Conservation (phyloP, 768 basidiomycete genomes). For the Rhodocollybia butyracea region DNA sequence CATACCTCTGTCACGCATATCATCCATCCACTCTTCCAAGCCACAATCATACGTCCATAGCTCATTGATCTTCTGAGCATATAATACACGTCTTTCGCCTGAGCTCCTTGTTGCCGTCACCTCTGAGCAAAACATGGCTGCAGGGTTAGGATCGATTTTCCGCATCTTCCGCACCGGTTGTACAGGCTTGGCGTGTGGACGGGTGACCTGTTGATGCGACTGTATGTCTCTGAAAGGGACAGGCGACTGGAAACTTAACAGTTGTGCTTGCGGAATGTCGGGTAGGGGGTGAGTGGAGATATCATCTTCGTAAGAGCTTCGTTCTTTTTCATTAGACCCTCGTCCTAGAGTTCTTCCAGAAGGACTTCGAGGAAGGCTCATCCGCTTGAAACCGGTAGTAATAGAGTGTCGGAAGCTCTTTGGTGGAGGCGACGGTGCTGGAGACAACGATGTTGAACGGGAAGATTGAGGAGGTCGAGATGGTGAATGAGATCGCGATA, state of each 20-base stretch:
- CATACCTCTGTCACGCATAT: constrained; percentile 55
- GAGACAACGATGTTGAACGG: background rate
- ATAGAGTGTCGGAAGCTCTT: constrained; percentile 49
- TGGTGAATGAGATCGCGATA: constrained; percentile 7
- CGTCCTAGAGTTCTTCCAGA: background rate
- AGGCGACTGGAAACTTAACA: background rate
- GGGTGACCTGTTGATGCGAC: background rate
- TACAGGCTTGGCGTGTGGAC: background rate
- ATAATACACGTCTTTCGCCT: constrained; percentile 67
- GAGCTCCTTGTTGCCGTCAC: constrained; percentile 51
- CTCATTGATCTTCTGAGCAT: constrained; percentile 83
- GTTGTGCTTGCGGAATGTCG: background rate
- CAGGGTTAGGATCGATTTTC: constrained; percentile 38
- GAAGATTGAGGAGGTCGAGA: background rate
- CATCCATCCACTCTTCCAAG: constrained; percentile 69
- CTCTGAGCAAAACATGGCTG: constrained; percentile 71
- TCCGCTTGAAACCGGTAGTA: constrained; percentile 42
- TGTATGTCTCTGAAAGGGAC: background rate
- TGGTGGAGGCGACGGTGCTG: constrained; percentile 32
- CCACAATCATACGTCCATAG: constrained; percentile 74
- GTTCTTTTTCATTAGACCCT: constrained; percentile 1
- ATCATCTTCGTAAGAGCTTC: constrained; percentile 2
- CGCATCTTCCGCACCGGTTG: background rate
- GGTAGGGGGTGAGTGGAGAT: background rate
- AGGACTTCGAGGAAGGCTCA: constrained; percentile 28